Conservation (phyloP, 352 stramenopile species). For the Aphanomyces stellatus region DNA sequence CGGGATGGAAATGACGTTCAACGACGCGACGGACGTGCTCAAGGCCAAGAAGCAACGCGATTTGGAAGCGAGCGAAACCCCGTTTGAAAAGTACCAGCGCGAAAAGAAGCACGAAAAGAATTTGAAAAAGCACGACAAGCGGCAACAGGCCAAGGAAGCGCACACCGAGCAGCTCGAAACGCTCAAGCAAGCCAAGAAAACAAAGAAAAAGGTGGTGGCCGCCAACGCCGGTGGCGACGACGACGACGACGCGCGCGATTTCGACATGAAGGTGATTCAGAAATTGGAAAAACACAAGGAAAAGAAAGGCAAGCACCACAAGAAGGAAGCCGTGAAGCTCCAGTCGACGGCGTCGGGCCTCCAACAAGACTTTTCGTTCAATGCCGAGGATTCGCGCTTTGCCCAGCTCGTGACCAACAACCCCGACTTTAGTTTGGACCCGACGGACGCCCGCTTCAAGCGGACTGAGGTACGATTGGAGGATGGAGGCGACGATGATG, state of each 20-base stretch:
- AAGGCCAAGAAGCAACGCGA: slow-evolving; percentile 70
- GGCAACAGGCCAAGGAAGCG: slow-evolving; percentile 44
- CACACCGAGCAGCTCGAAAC: slow-evolving; percentile 55
- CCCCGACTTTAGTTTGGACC: slow-evolving; percentile 72
- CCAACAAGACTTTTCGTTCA: slow-evolving; percentile 69
- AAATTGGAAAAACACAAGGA: slow-evolving; percentile 59
- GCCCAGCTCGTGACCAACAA: slow-evolving; percentile 61
- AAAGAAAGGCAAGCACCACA: slow-evolving; percentile 70
- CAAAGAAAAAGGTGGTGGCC: slow-evolving; percentile 33
- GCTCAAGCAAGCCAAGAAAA: slow-evolving; percentile 24
- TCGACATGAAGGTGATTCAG: slow-evolving; percentile 79
- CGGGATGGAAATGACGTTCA: slow-evolving; percentile 83
- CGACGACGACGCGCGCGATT: slow-evolving; percentile 46
- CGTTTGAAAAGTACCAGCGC: slow-evolving; percentile 72
- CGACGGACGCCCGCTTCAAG: slow-evolving; percentile 78
- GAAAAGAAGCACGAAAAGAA: slow-evolving; percentile 86
- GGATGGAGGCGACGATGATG: neutral
- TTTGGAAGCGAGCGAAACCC: slow-evolving; percentile 66
- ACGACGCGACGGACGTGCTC: slow-evolving; percentile 50
- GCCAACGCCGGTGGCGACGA: slow-evolving; percentile 21
- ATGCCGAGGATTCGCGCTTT: slow-evolving; percentile 68
- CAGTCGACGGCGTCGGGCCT: slow-evolving; percentile 41
- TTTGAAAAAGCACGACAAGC: slow-evolving; percentile 73
- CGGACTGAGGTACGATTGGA: slow-evolving; percentile 36
- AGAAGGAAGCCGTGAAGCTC: slow-evolving; percentile 71